Evolutionary conservation across 805 yeast genomes (phyloP).

Genomic region (Pichia cephalocereana): DNA sequence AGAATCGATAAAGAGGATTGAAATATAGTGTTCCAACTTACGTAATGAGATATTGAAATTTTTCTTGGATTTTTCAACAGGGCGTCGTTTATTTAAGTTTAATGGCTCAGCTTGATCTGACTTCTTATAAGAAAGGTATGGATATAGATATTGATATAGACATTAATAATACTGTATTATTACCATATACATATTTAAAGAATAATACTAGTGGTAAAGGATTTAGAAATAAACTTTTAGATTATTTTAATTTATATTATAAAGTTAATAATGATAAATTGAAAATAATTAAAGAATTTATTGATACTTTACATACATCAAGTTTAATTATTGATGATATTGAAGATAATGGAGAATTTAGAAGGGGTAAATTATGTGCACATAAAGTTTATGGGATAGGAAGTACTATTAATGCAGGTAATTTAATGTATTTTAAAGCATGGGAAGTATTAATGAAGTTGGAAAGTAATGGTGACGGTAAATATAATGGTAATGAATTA

Average conservation of each 20-base stretch:
- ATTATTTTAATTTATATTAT: slow-evolving; percentile 45
- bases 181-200: slow-evolving; percentile 45
- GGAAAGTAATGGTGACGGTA: too few species aligned
- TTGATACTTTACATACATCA: slow-evolving; percentile 57
- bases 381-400: slow-evolving; percentile 73
- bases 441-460: slow-evolving; percentile 35
- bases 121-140: too few species aligned
- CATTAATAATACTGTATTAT: slow-evolving; percentile 22
- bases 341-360: slow-evolving; percentile 62
- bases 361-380: slow-evolving; percentile 76
- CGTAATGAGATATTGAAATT: not conserved
- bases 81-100: too few species aligned
- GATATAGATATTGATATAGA: not conserved
- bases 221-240: slow-evolving; percentile 38
- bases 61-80: not conserved
- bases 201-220: slow-evolving; percentile 46
- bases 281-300: slow-evolving; percentile 33
- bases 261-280: slow-evolving; percentile 32
- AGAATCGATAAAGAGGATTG: too few species aligned
- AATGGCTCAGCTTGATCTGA: too few species aligned
- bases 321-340: slow-evolving; percentile 77
- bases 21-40: too few species aligned
- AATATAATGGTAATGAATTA: slow-evolving; percentile 9
- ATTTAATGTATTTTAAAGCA: slow-evolving; percentile 71
- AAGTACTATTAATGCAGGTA: slow-evolving; percentile 73